Base-by-base conservation (phyloP, 2,329 filamentous ascomycete genomes). In the Venturiaceae sp. region DNA sequence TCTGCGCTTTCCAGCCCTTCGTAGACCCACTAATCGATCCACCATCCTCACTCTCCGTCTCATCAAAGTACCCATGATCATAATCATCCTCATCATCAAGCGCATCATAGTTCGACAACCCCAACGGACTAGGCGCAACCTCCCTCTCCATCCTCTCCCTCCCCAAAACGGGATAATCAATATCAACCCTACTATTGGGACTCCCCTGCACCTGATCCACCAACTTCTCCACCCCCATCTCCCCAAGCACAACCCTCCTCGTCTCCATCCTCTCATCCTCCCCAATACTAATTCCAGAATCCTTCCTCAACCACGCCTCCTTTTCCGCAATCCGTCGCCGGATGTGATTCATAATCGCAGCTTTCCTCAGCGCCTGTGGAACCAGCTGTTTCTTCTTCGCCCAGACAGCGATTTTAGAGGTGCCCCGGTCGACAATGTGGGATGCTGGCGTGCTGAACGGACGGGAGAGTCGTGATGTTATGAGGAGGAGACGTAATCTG, bases 361-460 rank as follows among this genome's bases (percentile, higher is more conserved):
- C 83, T 54, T 86, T 83, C 26, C 84, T 76, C 14, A 88, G 73
- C 28, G 83, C 72, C 61, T 80, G 78, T 13, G 70, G 67, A 32
- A 77, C 74, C 19, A 78, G 71, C 13, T 23, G 19, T 57, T 73
- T 75, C 39, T 78, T 77, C 57, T 72, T 76, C n/a, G 71, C 71
- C 73, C 74, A 76, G 11, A 77, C 66, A 1, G 74, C 69, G 58
- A 77, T 73, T 63, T 75, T 77, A 47, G 73, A 74, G 13, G 74
- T 76, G 58, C 83, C 83, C 28, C 84, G 80, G 68, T 85, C 82
- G 56, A 85, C 76, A 59, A 88, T 87, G 65, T 89, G 85, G 46
- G 85, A 84, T 3, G 86, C 83, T 0, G 86, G 86, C 30, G 81
- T 76, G 0, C 85, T 88, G 69, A 83, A 90, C 1, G 86, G 85